A percentile compares a stretch with the other conserved stretches of the same genome.
These are phyloP conservation scores for Dipteronia sinensis DNA, from an alignment of 345 rosid species.

Conservation along the genomic window DNA sequence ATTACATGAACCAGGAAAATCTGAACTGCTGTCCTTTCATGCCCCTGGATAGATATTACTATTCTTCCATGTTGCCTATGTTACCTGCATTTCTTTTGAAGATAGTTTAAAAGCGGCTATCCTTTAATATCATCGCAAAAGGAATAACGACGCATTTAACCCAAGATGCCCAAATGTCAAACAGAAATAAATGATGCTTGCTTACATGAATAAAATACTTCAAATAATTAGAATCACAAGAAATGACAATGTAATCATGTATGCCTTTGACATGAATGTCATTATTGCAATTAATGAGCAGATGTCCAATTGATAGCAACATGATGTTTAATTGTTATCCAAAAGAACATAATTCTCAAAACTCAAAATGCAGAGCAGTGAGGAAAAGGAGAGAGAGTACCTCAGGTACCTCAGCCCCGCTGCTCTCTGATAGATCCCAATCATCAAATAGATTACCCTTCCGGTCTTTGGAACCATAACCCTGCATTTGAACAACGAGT, in stretches of 20 bases:
- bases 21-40: not conserved
- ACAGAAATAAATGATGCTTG: not conserved
- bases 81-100: not conserved
- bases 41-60: not conserved
- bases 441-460: slow-evolving; percentile 74
- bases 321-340: slow-evolving; percentile 4
- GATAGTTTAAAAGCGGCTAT: not conserved
- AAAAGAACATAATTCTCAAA: not conserved
- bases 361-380: slow-evolving; percentile 9
- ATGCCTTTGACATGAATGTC: not conserved
- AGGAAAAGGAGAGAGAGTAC: slow-evolving; percentile 35
- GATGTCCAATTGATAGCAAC: not conserved
- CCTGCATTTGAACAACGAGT: slow-evolving; percentile 46
- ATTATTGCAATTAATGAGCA: not conserved
- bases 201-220: not conserved
- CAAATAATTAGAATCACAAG: not conserved
- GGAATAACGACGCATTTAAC: not conserved
- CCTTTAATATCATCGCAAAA: not conserved
- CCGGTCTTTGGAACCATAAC: slow-evolving; percentile 82
- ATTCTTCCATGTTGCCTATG: not conserved
- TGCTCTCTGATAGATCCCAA: slow-evolving; percentile 90
- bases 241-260: slow-evolving; percentile 8
- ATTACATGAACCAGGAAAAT: not conserved
- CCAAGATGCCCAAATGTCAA: slow-evolving; percentile 8
- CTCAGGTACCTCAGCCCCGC: slow-evolving; percentile 71